A percentile compares a stretch with the other conserved stretches of the same genome.
Evolutionary conservation across 2,329 filamentous ascomycete genomes (phyloP).

Genomic region (Hymenoscyphus repandus): DNA sequence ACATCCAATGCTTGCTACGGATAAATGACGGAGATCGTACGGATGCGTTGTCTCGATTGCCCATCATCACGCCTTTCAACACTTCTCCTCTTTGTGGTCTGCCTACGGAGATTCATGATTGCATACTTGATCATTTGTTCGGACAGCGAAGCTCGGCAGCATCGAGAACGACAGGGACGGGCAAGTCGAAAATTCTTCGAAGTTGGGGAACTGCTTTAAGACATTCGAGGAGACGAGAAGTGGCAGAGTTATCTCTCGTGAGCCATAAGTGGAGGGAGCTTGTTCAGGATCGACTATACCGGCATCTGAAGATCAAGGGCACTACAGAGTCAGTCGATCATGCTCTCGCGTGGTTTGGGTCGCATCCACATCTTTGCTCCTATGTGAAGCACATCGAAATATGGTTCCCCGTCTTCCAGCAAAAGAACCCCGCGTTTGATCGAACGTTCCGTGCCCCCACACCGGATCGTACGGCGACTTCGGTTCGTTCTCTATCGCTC

Average conservation of each 20-base stretch:
- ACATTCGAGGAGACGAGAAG: slow-evolving; percentile 60
- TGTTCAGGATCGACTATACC: slow-evolving; percentile 67
- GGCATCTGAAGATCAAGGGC: slow-evolving; percentile 71
- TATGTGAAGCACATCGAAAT: slow-evolving; percentile 71
- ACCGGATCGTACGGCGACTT: slow-evolving; percentile 21
- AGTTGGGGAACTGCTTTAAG: slow-evolving; percentile 61
- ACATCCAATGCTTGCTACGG: slow-evolving; percentile 21
- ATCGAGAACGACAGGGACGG: slow-evolving; percentile 51
- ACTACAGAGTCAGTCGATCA: slow-evolving; percentile 57
- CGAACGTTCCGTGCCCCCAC: slow-evolving; percentile 24
- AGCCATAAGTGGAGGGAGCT: slow-evolving; percentile 58
- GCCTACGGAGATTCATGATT: slow-evolving; percentile 67
- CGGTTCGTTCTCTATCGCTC: slow-evolving; percentile 32
- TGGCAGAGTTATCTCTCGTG: slow-evolving; percentile 61
- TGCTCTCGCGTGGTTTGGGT: slow-evolving; percentile 55
- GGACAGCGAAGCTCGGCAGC: slow-evolving; percentile 60
- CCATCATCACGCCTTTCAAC: slow-evolving; percentile 5
- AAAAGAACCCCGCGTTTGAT: slow-evolving; percentile 26
- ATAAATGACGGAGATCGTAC: slow-evolving; percentile 12
- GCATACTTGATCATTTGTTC: slow-evolving; percentile 66
- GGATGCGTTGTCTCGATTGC: slow-evolving; percentile 5
- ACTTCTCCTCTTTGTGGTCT: slow-evolving; percentile 36
- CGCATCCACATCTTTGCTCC: slow-evolving; percentile 51
- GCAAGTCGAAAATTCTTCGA: slow-evolving; percentile 44
- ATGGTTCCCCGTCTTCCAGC: slow-evolving; percentile 68